phyloP scores from a whole-genome alignment of 2,329 filamentous ascomycete species.

The Alternaria rosae region DNA sequence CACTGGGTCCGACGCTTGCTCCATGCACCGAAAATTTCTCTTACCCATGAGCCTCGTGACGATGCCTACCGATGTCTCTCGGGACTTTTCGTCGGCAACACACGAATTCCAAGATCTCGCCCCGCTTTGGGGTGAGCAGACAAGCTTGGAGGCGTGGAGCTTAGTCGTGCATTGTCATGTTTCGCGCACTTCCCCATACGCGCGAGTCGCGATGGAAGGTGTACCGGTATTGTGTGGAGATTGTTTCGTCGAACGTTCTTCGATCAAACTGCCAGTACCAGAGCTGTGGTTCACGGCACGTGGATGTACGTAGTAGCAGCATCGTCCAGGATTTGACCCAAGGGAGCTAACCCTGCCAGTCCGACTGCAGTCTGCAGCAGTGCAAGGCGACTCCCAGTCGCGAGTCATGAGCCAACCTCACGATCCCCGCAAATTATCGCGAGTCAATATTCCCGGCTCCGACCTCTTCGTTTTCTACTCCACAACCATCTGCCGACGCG shows the following conservation, averaged over 20 bases:
- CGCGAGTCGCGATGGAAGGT: constrained; percentile 1
- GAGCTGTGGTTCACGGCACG: neutral
- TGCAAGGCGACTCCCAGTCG: neutral
- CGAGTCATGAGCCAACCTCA: constrained; percentile 7
- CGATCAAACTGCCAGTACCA: neutral
- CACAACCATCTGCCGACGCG: constrained; percentile 22
- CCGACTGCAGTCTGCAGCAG: neutral
- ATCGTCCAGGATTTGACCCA: neutral
- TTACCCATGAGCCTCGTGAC: constrained; percentile 16
- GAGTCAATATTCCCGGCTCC: constrained; percentile 1
- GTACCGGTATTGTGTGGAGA: neutral
- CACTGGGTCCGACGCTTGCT: constrained; percentile 18
- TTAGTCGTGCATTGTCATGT: constrained; percentile 13
- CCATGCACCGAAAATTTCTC: constrained; percentile 15
- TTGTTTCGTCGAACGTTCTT: neutral
- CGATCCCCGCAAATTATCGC: constrained; percentile 7
- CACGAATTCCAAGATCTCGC: neutral
- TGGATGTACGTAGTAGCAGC: neutral
- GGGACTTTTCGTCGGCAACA: constrained; percentile 15
- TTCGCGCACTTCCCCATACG: neutral
- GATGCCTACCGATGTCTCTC: neutral
- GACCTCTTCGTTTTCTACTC: constrained; percentile 9
- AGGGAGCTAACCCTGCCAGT: neutral
- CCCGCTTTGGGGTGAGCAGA: constrained; percentile 3
- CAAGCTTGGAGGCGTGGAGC: constrained; percentile 2